These are phyloP conservation scores for Xylaria arbuscula DNA, from an alignment of 2,329 filamentous ascomycete genomes.

Conservation along the genomic window DNA sequence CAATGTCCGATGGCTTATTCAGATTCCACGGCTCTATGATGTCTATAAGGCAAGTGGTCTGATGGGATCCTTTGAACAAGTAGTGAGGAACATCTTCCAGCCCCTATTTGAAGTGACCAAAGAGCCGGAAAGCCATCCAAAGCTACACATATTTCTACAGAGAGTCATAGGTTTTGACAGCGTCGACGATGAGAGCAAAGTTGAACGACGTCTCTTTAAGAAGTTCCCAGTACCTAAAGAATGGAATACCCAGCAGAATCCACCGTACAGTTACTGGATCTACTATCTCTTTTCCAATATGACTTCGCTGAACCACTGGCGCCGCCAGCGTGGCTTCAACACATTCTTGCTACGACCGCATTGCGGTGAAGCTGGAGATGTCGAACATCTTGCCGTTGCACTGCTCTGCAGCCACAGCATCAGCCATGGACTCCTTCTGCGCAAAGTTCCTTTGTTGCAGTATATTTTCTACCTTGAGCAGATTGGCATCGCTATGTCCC, in stretches of 20 bases:
- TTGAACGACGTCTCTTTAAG: slow-evolving; percentile 90
- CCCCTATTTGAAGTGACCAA: slow-evolving; percentile 95
- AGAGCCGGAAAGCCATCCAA: slow-evolving; percentile 86
- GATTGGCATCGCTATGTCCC: slow-evolving; percentile 99
- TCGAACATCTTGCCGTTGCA: slow-evolving; percentile 92
- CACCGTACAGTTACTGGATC: slow-evolving; percentile 98
- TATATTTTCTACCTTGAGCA: slow-evolving; percentile 99
- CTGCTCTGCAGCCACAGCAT: slow-evolving; percentile 96
- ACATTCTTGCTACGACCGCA: slow-evolving; percentile 94
- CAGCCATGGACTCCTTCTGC: slow-evolving; percentile 89
- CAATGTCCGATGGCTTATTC: slow-evolving; percentile 96
- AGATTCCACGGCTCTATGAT: slow-evolving; percentile 93
- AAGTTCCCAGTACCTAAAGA: slow-evolving; percentile 92
- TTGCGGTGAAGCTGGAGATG: slow-evolving; percentile 96
- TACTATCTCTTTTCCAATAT: slow-evolving; percentile 98
- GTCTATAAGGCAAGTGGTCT: slow-evolving; percentile 91
- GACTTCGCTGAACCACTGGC: slow-evolving; percentile 89
- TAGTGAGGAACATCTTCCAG: slow-evolving; percentile 90
- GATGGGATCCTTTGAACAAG: slow-evolving; percentile 90
- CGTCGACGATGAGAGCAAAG: slow-evolving; percentile 97
- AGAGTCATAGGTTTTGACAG: slow-evolving; percentile 97
- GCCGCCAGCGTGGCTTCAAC: slow-evolving; percentile 92
- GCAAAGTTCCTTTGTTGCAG: slow-evolving; percentile 93
- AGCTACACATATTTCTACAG: slow-evolving; percentile 94
- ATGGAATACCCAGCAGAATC: slow-evolving; percentile 94